phyloP scores from a whole-genome alignment of 2,329 filamentous ascomycete genomes.

The Diaporthe sp. region DNA sequence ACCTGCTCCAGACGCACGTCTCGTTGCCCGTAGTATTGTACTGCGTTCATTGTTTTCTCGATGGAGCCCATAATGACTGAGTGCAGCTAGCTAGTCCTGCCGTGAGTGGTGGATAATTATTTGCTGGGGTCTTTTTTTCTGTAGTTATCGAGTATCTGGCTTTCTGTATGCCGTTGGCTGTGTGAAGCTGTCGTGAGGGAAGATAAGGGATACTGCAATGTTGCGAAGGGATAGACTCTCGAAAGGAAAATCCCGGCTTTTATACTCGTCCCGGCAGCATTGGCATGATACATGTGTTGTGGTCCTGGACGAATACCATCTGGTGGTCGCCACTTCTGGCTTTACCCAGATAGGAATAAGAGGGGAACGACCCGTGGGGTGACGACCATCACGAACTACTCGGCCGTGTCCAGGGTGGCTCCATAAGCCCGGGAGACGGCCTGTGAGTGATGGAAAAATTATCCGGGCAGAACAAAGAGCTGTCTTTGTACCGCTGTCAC shows the following conservation, averaged over 20 bases:
- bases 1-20: constrained; percentile 42
- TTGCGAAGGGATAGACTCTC: not conserved
- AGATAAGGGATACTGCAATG: constrained; percentile 4
- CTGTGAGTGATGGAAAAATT: constrained; percentile 38
- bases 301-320: constrained; percentile 25
- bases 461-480: constrained; percentile 19
- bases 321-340: constrained; percentile 33
- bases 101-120: not conserved
- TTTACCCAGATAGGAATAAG: constrained; percentile 37
- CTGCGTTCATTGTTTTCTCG: constrained; percentile 39
- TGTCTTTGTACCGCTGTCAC: not conserved
- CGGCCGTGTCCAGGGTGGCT: constrained; percentile 15
- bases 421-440: not conserved
- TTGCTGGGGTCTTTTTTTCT: not conserved
- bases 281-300: constrained; percentile 12
- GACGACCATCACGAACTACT: constrained; percentile 34
- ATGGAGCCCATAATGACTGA: constrained; percentile 13
- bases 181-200: not conserved
- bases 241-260: not conserved
- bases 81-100: not conserved
- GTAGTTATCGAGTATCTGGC: not conserved
- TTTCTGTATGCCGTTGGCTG: not conserved
- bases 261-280: constrained; percentile 18
- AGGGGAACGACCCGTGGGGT: constrained; percentile 31
- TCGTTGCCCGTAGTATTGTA: constrained; percentile 40